A percentile compares a stretch with the other conserved stretches of the same genome.
Evolutionary conservation across 345 rosid genomes (phyloP).

Genomic region (Citrus reticulata): DNA sequence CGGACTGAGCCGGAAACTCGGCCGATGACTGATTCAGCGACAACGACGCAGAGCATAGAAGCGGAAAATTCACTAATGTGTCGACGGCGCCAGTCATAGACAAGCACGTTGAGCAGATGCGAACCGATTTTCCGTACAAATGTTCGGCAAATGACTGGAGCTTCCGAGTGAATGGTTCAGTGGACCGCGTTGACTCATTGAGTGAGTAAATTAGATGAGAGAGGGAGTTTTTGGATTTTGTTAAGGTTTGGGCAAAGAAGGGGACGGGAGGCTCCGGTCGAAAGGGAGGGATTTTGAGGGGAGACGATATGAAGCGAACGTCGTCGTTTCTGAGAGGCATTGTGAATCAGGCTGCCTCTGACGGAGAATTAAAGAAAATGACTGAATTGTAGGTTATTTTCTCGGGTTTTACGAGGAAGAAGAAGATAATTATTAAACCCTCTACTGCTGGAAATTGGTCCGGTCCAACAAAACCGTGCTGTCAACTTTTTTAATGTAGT

Average conservation of each 20-base stretch:
- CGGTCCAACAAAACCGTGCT: too few species aligned
- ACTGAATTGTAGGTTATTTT: background rate
- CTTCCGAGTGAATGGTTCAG: background rate
- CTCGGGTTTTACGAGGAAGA: too few species aligned
- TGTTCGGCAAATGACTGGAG: conserved; percentile 15
- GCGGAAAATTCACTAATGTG: conserved; percentile 21
- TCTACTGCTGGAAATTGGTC: too few species aligned
- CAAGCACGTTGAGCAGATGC: conserved; percentile 46
- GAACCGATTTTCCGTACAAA: conserved; percentile 12
- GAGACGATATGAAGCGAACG: conserved; percentile 41
- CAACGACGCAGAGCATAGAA: conserved; percentile 56
- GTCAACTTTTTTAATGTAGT: too few species aligned
- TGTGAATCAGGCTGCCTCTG: background rate
- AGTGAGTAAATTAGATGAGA: conserved; percentile 33
- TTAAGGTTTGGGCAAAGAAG: conserved; percentile 9
- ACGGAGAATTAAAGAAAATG: background rate
- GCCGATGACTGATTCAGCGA: conserved; percentile 20
- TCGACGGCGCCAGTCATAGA: conserved; percentile 28
- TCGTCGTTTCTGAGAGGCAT: conserved; percentile 30
- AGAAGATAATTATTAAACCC: too few species aligned
- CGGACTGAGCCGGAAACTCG: conserved; percentile 1
- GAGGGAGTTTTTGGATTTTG: conserved; percentile 23
- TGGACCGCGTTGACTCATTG: background rate
- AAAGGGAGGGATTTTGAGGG: conserved; percentile 31
- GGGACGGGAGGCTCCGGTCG: conserved; percentile 9